Evolutionary conservation across 2,329 filamentous ascomycete species (phyloP).

Genomic region (Penicillium sp.): DNA sequence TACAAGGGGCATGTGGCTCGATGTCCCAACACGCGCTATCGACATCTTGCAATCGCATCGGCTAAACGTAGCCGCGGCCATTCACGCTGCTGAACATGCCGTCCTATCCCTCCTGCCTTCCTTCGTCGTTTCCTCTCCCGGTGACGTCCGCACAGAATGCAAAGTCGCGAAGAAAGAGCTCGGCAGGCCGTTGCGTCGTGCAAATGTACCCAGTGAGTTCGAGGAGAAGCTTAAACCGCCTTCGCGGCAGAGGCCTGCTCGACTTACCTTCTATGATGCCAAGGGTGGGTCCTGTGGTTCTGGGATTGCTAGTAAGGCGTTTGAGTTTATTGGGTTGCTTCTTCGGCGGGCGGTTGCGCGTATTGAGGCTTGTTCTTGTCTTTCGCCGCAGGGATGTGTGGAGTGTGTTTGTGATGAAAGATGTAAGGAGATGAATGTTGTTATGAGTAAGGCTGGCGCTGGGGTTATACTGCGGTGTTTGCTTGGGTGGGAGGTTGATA

Average conservation of each 20-base stretch:
- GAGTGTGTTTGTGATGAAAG: constrained; percentile 85
- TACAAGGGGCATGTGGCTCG: constrained; percentile 92
- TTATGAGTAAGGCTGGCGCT: constrained; percentile 90
- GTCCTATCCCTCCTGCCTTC: constrained; percentile 83
- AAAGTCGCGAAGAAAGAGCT: constrained; percentile 89
- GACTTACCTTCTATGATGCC: constrained; percentile 91
- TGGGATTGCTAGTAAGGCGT: constrained; percentile 88
- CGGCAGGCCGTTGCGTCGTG: constrained; percentile 53
- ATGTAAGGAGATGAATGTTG: constrained; percentile 82
- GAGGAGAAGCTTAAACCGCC: constrained; percentile 33
- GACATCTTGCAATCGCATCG: constrained; percentile 71
- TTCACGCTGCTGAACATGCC: constrained; percentile 93
- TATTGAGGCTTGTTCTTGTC: constrained; percentile 73
- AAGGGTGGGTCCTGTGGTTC: constrained; percentile 82
- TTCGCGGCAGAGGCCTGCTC: constrained; percentile 74
- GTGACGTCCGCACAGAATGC: constrained; percentile 91
- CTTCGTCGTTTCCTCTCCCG: constrained; percentile 84
- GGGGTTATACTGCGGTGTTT: constrained; percentile 76
- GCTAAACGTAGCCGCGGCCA: constrained; percentile 81
- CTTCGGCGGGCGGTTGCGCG: constrained; percentile 73
- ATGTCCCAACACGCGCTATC: constrained; percentile 76
- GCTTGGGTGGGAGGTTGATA: constrained; percentile 73
- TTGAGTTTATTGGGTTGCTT: constrained; percentile 83
- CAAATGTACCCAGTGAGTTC: constrained; percentile 23
- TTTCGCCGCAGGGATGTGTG: constrained; percentile 68